Evolutionary conservation across 306 rosid species (phyloP).

Genomic region (Trifolium pratense): DNA sequence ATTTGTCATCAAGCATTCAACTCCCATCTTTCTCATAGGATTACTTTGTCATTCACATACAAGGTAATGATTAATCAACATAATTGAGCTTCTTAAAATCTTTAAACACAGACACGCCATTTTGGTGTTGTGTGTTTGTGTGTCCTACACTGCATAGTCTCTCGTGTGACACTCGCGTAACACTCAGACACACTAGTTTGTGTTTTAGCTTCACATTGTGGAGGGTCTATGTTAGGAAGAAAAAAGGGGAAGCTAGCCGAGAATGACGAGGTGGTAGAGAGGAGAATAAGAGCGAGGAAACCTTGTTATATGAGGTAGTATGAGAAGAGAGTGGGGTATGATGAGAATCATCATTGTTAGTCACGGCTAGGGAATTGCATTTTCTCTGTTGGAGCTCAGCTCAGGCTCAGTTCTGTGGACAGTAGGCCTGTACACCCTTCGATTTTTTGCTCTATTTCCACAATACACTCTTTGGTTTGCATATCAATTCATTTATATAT

Average conservation of each 20-base stretch:
- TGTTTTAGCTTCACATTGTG: background rate
- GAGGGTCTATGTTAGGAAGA: background rate
- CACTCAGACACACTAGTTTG: background rate
- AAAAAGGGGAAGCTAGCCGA: background rate
- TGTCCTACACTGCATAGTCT: too few relatives aligned
- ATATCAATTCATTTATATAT: background rate
- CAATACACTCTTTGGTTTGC: background rate
- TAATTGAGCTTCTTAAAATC: too few relatives aligned
- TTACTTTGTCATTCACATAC: too few relatives aligned
- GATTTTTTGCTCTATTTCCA: background rate
- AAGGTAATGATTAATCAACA: too few relatives aligned
- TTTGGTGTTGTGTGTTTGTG: too few relatives aligned
- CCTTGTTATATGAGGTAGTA: background rate
- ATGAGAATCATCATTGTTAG: background rate
- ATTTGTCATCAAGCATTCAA: slow-evolving; percentile 16
- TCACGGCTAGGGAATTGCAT: background rate
- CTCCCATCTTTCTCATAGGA: too few relatives aligned
- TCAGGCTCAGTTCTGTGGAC: background rate
- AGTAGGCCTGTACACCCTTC: background rate
- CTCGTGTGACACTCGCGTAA: too few relatives aligned
- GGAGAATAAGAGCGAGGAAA: background rate
- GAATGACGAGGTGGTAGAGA: background rate
- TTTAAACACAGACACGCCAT: too few relatives aligned
- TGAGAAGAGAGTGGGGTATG: background rate
- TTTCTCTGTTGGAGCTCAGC: background rate